A percentile compares a stretch with the other conserved stretches of the same genome.
These are phyloP conservation scores for Actinomortierella ambigua DNA, from an alignment of 371 early-diverging fungal genomes.

Conservation along the genomic window DNA sequence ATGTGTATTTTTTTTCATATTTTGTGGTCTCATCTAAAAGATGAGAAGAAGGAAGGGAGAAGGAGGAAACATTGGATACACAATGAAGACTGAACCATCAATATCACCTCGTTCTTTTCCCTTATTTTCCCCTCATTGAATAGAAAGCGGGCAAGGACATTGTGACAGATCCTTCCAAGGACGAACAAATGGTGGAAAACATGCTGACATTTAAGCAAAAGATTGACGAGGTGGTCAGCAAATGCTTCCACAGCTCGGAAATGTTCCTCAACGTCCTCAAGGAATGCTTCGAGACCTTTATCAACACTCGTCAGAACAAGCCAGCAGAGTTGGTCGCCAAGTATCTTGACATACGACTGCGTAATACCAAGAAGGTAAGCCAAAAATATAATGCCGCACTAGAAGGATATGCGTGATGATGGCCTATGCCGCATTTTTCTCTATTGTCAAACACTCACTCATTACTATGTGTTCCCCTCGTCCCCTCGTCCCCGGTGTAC, in stretches of 20 bases:
- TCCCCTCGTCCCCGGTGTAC: slow-evolving; percentile 2
- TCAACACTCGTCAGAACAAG: slow-evolving; percentile 83
- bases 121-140: slow-evolving; percentile 11
- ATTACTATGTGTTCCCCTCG: not conserved
- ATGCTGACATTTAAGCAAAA: slow-evolving; percentile 72
- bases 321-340: slow-evolving; percentile 92
- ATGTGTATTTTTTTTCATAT: slow-evolving; percentile 2
- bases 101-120: not conserved
- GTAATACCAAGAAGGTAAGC: slow-evolving; percentile 53
- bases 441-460: too few species aligned
- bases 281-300: slow-evolving; percentile 86
- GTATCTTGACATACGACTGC: slow-evolving; percentile 69
- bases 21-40: too few species aligned
- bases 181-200: slow-evolving; percentile 66
- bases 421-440: not conserved
- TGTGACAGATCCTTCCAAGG: slow-evolving; percentile 58
- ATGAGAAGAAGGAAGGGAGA: too few species aligned
- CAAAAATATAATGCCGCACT: not conserved
- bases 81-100: too few species aligned
- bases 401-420: not conserved
- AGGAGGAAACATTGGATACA: too few species aligned
- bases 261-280: slow-evolving; percentile 71
- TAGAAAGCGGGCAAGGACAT: slow-evolving; percentile 67
- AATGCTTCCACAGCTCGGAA: slow-evolving; percentile 65
- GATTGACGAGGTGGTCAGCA: slow-evolving; percentile 64